Conservation (phyloP, 192 early-diverging fungal species). For the Tieghemiomyces parasiticus region DNA sequence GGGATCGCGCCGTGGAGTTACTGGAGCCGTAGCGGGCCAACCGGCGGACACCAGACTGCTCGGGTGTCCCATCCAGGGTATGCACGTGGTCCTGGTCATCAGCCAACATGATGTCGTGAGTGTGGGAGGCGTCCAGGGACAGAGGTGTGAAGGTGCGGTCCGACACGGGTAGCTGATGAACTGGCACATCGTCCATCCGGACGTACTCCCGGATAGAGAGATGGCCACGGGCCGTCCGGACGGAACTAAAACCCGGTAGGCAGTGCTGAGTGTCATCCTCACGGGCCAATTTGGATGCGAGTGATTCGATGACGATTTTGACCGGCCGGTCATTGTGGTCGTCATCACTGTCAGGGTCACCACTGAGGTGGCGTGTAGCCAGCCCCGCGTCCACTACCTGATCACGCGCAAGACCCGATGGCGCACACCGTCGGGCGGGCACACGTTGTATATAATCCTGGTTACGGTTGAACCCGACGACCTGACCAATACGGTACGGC, state of each 20-base stretch:
- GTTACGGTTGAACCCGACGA: constrained; percentile 18
- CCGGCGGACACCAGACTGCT: background rate
- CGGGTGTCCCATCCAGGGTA: constrained; percentile 3
- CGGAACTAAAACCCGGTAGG: no score
- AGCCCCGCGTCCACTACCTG: no score
- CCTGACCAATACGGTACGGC: constrained; percentile 39
- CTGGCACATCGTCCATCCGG: constrained; percentile 7
- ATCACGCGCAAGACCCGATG: no score
- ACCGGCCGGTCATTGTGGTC: no score
- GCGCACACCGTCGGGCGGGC: no score
- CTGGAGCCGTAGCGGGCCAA: no score
- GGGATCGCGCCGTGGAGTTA: background rate
- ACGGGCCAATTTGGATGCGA: background rate
- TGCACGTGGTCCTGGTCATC: background rate
- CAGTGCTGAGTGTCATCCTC: background rate
- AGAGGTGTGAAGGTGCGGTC: background rate
- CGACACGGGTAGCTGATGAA: background rate
- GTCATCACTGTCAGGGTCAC: background rate
- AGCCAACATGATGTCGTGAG: background rate
- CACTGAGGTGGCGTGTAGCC: background rate
- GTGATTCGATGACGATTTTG: background rate
- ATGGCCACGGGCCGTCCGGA: background rate
- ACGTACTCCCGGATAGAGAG: constrained; percentile 5
- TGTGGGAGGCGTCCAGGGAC: background rate
- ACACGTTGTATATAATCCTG: background rate